These are phyloP conservation scores for Sherardia arvensis DNA, from an alignment of 257 asterid genomes.

Conservation along the genomic window DNA sequence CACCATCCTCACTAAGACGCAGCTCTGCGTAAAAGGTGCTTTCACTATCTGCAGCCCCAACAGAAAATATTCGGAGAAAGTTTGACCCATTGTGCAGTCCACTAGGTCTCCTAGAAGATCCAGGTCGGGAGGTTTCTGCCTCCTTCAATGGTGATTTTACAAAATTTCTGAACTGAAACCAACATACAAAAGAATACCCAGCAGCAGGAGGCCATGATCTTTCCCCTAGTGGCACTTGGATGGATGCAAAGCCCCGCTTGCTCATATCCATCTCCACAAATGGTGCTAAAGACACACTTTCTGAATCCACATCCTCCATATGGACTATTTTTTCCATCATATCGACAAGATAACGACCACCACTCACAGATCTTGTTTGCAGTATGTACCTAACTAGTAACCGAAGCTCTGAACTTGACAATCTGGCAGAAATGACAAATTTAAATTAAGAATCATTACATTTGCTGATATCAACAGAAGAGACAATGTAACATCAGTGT, in stretches of 20 bases:
- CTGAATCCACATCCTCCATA: conserved; percentile 66
- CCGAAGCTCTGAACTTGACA: conserved; percentile 78
- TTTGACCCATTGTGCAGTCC: conserved; percentile 54
- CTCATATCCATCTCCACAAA: conserved; percentile 94
- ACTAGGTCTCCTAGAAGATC: conserved; percentile 41
- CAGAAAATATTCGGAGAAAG: conserved; percentile 73
- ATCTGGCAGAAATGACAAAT: conserved; percentile 47
- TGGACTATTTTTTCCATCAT: conserved; percentile 89
- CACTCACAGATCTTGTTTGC: conserved; percentile 58
- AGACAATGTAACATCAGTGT: background rate
- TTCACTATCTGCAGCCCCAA: conserved; percentile 75
- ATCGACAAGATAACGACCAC: conserved; percentile 73
- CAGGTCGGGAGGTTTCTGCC: conserved; percentile 52
- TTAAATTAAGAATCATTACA: background rate
- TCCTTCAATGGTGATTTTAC: conserved; percentile 57
- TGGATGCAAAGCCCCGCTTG: conserved; percentile 86
- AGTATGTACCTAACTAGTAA: conserved; percentile 77
- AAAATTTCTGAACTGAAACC: conserved; percentile 86
- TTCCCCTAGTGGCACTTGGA: conserved; percentile 98
- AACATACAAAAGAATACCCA: conserved; percentile 95
- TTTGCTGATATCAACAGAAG: background rate
- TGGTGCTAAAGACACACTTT: conserved; percentile 87
- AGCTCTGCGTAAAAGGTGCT: conserved; percentile 74
- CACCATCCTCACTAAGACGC: conserved; percentile 83
- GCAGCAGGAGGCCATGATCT: conserved; percentile 99